These are phyloP conservation scores for Aspergillus cejpii DNA, from an alignment of 2,329 filamentous ascomycete genomes.

Conservation along the genomic window DNA sequence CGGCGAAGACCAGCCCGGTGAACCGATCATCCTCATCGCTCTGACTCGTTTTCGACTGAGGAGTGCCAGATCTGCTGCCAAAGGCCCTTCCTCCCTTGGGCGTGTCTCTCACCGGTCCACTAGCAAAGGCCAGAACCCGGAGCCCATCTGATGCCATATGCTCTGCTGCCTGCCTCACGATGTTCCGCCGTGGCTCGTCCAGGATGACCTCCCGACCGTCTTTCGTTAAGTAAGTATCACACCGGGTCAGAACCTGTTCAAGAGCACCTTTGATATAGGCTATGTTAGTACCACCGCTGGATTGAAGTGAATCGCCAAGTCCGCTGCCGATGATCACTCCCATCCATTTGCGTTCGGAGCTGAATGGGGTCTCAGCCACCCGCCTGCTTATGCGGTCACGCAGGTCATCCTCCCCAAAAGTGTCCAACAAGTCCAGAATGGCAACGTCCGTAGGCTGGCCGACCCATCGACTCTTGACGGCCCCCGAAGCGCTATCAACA, in stretches of 20 bases:
- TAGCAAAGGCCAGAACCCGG: slow-evolving; percentile 87
- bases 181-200: slow-evolving; percentile 65
- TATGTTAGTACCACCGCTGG: slow-evolving; percentile 59
- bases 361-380: slow-evolving; percentile 84
- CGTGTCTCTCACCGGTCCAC: slow-evolving; percentile 58
- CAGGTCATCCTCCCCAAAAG: slow-evolving; percentile 84
- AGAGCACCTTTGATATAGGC: slow-evolving; percentile 95
- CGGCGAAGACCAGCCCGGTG: slow-evolving; percentile 77
- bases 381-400: slow-evolving; percentile 78
- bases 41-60: slow-evolving; percentile 27
- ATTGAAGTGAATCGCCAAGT: slow-evolving; percentile 46
- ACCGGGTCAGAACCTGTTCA: slow-evolving; percentile 76
- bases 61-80: slow-evolving; percentile 50
- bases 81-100: slow-evolving; percentile 41
- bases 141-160: slow-evolving; percentile 83
- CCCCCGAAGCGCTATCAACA: slow-evolving; percentile 53
- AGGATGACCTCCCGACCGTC: slow-evolving; percentile 82
- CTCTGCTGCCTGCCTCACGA: slow-evolving; percentile 73
- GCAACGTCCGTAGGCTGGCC: slow-evolving; percentile 96
- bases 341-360: slow-evolving; percentile 99
- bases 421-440: slow-evolving; percentile 87
- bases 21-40: slow-evolving; percentile 65
- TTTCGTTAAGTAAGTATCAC: slow-evolving; percentile 80
- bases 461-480: slow-evolving; percentile 79
- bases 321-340: slow-evolving; percentile 70